A percentile compares a stretch with the other conserved stretches of the same genome.
Evolutionary conservation across 306 rosid species (phyloP).

Genomic region (Prunus fruticosa): DNA sequence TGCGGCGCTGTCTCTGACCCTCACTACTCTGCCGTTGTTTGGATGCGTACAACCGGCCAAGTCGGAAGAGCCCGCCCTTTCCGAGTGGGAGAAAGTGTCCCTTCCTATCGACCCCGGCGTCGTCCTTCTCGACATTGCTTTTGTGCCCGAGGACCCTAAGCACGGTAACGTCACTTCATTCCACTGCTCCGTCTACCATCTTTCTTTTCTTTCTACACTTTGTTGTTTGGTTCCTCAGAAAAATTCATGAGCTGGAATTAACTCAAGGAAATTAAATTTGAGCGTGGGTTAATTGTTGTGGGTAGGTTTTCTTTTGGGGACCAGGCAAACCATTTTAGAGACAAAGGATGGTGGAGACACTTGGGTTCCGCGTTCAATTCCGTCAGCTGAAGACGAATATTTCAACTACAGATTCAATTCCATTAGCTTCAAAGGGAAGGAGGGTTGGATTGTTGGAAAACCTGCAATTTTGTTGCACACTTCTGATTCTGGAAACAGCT

Average conservation of each 20-base stretch:
- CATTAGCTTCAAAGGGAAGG: constrained; percentile 89
- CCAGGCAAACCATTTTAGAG: constrained; percentile 88
- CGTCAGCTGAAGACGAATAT: constrained; percentile 97
- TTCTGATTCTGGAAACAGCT: constrained; percentile 80
- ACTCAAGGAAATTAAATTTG: neutral
- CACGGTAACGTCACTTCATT: constrained; percentile 42
- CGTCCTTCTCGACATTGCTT: constrained; percentile 91
- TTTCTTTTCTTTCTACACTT: neutral
- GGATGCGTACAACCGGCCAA: constrained; percentile 37
- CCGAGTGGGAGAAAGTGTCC: constrained; percentile 87
- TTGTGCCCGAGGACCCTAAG: constrained; percentile 75
- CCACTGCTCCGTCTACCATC: neutral
- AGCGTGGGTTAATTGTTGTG: constrained; percentile 6
- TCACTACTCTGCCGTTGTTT: constrained; percentile 38
- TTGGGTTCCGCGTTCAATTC: constrained; percentile 85
- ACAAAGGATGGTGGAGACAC: constrained; percentile 88
- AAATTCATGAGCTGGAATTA: neutral
- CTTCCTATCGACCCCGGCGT: constrained; percentile 97
- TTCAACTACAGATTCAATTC: constrained; percentile 90
- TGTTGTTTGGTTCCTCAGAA: constrained; percentile 9
- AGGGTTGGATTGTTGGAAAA: constrained; percentile 96
- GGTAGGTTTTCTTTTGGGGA: constrained; percentile 84
- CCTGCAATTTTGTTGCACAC: constrained; percentile 88
- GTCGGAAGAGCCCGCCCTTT: constrained; percentile 58
- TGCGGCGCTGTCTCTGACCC: constrained; percentile 49